Percentiles rank a stretch among this genome's conserved stretches.
Evolutionary conservation across 2,329 filamentous ascomycete species (phyloP).

Genomic region (Colletotrichum echinochloae): DNA sequence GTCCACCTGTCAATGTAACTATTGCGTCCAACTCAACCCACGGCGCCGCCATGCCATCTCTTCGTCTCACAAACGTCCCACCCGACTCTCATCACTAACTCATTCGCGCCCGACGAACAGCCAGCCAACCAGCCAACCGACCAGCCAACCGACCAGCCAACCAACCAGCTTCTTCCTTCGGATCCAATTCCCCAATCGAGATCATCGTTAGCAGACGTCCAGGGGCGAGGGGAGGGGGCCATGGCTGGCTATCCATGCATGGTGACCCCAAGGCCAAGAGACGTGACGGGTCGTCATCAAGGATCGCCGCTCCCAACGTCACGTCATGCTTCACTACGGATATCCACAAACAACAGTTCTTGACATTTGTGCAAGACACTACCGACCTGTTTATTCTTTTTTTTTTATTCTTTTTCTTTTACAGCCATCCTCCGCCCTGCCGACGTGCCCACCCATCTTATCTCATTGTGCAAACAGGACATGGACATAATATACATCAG

Average conservation of each 20-base stretch:
- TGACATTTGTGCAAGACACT: no score
- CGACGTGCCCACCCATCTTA: not conserved
- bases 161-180: not conserved
- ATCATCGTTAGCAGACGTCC: constrained; percentile 14
- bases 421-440: not conserved
- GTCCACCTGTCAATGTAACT: not conserved
- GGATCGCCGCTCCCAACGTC: constrained; percentile 23
- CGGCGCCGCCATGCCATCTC: not conserved
- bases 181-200: not conserved
- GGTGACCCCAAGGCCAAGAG: constrained; percentile 18
- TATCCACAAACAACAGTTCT: no score
- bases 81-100: not conserved
- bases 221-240: not conserved
- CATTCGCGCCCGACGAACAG: not conserved
- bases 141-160: no score
- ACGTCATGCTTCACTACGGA: constrained; percentile 15
- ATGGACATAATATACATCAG: not conserved
- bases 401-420: no score
- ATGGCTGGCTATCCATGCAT: constrained; percentile 1
- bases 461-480: not conserved
- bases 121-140: no score
- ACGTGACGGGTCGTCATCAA: not conserved
- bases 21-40: not conserved
- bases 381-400: no score
- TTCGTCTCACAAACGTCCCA: no score